A percentile compares a stretch with the other conserved stretches of the same genome.
Evolutionary conservation across 257 asterid species (phyloP).

Genomic region (Verbascum thapsus): DNA sequence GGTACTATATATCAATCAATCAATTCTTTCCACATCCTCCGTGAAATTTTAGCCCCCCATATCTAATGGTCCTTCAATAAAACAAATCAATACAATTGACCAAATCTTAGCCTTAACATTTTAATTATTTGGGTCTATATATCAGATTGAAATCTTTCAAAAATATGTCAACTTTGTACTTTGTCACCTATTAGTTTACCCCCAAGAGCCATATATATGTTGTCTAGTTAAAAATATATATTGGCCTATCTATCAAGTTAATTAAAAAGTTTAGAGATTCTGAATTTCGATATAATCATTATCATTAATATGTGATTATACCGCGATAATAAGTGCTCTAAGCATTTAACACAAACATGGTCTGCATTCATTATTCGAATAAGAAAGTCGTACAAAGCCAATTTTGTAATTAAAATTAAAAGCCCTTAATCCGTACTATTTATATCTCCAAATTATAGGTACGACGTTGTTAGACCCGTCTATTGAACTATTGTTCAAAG

Average conservation of each 20-base stretch:
- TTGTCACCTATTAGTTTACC: background rate
- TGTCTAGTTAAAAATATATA: background rate
- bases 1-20: conserved; percentile 32
- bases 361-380: too few relatives aligned
- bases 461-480: too few relatives aligned
- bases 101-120: conserved; percentile 9
- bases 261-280: background rate
- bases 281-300: too few relatives aligned
- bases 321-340: too few relatives aligned
- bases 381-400: too few relatives aligned
- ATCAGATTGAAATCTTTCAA: conserved; percentile 4
- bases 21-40: conserved; percentile 30
- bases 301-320: too few relatives aligned
- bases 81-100: conserved; percentile 2
- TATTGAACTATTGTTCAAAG: too few relatives aligned
- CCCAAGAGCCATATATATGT: background rate
- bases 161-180: background rate
- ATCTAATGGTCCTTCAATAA: background rate
- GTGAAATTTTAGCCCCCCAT: conserved; percentile 1
- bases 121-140: conserved; percentile 13
- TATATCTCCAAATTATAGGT: too few relatives aligned
- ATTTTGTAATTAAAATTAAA: too few relatives aligned
- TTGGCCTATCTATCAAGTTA: background rate
- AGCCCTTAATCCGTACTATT: too few relatives aligned
- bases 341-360: too few relatives aligned